These are phyloP conservation scores for Penicillium fimorum DNA, from an alignment of 495 filamentous ascomycete species.

Conservation along the genomic window DNA sequence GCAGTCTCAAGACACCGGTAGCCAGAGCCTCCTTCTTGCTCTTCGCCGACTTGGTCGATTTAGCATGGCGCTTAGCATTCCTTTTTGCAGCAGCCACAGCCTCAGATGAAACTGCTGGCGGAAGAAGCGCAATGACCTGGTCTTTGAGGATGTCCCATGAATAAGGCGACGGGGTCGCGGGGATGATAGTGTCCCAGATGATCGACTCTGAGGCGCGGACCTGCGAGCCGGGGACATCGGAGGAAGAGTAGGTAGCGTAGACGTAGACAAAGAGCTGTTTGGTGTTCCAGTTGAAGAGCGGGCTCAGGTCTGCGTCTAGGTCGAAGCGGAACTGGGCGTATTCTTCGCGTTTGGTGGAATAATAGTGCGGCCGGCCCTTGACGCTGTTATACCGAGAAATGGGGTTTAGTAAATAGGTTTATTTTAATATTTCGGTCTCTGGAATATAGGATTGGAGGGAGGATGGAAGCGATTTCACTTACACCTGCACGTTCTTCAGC, in stretches of 20 bases:
- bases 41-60: conserved; percentile 18
- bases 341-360: conserved; percentile 87
- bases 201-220: conserved; percentile 64
- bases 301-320: conserved; percentile 80
- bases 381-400: conserved; percentile 51
- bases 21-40: conserved; percentile 22
- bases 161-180: conserved; percentile 59
- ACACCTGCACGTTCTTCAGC: conserved; percentile 84
- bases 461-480: conserved; percentile 34
- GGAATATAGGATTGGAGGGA: background rate
- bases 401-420: background rate
- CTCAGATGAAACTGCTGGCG: conserved; percentile 21
- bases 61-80: conserved; percentile 16
- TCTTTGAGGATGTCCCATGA: conserved; percentile 43
- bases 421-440: background rate
- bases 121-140: conserved; percentile 13
- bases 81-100: conserved; percentile 1
- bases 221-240: conserved; percentile 28
- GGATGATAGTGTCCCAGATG: conserved; percentile 95
- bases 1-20: conserved; percentile 66
- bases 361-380: conserved; percentile 89
- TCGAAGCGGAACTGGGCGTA: conserved; percentile 93
- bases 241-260: conserved; percentile 76
- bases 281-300: conserved; percentile 99
- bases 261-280: conserved; percentile 98